Percentiles rank a stretch among this genome's conserved stretches.
Conservation (phyloP, 305 asterid genomes). For the Caryopteris hybrid region DNA sequence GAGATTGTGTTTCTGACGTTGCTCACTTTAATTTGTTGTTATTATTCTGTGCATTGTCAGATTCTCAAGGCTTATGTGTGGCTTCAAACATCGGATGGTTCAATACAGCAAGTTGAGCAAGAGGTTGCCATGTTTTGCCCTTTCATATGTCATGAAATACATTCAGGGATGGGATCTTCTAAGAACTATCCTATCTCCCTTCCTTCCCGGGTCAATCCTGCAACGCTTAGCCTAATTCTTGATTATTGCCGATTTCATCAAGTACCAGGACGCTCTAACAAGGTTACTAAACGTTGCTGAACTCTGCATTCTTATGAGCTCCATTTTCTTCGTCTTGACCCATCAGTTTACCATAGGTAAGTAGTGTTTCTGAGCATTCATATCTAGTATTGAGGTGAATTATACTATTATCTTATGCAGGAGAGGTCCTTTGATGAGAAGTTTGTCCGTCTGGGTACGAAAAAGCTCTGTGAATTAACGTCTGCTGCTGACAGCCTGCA, state of each 20-base stretch:
- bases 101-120: slow-evolving; percentile 83
- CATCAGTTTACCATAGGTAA: slow-evolving; percentile 1
- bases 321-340: slow-evolving; percentile 4
- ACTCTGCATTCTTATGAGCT: not conserved
- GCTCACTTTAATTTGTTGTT: not conserved
- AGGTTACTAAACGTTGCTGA: slow-evolving; percentile 43
- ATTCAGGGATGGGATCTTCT: slow-evolving; percentile 78
- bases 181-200: slow-evolving; percentile 74
- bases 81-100: slow-evolving; percentile 84
- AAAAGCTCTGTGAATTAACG: slow-evolving; percentile 81
- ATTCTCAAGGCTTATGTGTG: slow-evolving; percentile 52
- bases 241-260: slow-evolving; percentile 93
- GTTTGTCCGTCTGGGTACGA: slow-evolving; percentile 75
- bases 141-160: slow-evolving; percentile 75
- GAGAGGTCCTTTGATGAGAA: slow-evolving; percentile 92
- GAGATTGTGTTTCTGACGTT: not conserved
- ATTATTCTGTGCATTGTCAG: slow-evolving; percentile 15
- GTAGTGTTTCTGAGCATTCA: not conserved
- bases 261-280: slow-evolving; percentile 87
- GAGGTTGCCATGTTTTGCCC: slow-evolving; percentile 91
- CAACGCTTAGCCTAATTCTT: slow-evolving; percentile 79
- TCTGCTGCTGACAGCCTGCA: slow-evolving; percentile 96
- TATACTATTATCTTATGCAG: too few species aligned
- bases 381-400: too few species aligned
- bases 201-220: slow-evolving; percentile 79